Base-by-base conservation (phyloP, 768 basidiomycete species). In the Leccinum imitatum region DNA sequence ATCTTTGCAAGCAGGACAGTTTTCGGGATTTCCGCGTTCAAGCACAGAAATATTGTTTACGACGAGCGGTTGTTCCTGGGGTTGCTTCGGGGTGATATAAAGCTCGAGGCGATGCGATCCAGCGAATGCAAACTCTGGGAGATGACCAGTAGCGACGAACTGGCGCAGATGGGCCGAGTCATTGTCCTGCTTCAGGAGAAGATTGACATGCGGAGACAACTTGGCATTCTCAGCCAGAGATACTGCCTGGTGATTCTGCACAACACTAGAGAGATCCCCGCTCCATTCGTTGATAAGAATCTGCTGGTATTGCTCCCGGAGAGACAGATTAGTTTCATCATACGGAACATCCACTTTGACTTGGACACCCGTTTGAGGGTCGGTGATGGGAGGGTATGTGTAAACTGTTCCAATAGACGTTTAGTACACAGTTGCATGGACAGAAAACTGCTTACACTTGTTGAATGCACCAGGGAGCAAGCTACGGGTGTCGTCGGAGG, bases 61-160 rank as follows among this genome's bases (percentile, higher is more conserved):
- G 30, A 68, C 54, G 19, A 2, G 13, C 1, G 39, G 1, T 10
- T 30, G 13, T 2, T 47, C 15, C 13, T 41, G 25, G 4, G 7
- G 14, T 6, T 59, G 4, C 44, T 61, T 64, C 3, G 62, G 62
- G 7, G 23, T 41, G 2, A 67, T 6, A 57, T 56, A 62, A 6
- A 67, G 58, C 15, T 67, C 66, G 39, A 67, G 66, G 27, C 66
- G 66, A 14, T 67, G 56, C 27, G 66, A 67, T 33, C 66, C 66
- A 6, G 54, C 4, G 60, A 56, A 65, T 17, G 66, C 63, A 19
- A 65, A 68, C 57, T 68, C 63, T 30, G 60, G 66, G 5, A 67
- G 8, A 0, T 58, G 4, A 9, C 58, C 66, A 2, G 23, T 15
- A 11, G 65, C 8, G 13, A 5, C 25, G 35, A 58, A 67, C 7